Percentiles rank a stretch among this genome's conserved stretches.
Conservation (phyloP, 129 eudicot species). For the Artemisia tridentata region DNA sequence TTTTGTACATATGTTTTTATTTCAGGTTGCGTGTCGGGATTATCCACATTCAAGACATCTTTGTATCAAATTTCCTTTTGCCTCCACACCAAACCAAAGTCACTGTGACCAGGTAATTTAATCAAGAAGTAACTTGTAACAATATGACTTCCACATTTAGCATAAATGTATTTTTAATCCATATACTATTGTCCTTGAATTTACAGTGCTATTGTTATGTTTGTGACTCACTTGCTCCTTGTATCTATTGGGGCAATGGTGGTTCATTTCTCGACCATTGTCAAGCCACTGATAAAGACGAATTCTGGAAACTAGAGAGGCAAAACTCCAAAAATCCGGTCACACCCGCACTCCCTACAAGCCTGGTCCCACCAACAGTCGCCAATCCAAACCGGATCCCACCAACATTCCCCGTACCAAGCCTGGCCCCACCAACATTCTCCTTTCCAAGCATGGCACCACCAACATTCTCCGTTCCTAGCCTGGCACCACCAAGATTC, state of each 20-base stretch:
- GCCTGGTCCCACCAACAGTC: background rate
- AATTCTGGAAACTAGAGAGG: slow-evolving; percentile 58
- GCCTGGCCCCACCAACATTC: background rate
- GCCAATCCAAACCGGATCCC: too few relatives aligned
- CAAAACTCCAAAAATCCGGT: slow-evolving; percentile 35
- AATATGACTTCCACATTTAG: background rate
- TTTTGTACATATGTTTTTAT: background rate
- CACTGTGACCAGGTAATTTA: slow-evolving; percentile 61
- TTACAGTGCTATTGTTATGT: slow-evolving; percentile 96
- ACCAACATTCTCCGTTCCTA: too few relatives aligned
- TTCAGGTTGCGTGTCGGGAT: slow-evolving; percentile 93
- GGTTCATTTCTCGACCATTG: slow-evolving; percentile 52
- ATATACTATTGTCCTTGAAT: slow-evolving; percentile 3
- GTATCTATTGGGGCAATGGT: slow-evolving; percentile 71
- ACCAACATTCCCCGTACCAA: too few relatives aligned
- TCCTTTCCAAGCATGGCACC: slow-evolving; percentile 27
- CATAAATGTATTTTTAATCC: slow-evolving; percentile 12
- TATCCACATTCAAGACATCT: slow-evolving; percentile 89
- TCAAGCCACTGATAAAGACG: slow-evolving; percentile 70
- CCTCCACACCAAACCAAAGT: slow-evolving; percentile 55
- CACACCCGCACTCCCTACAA: slow-evolving; percentile 14
- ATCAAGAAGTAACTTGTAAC: background rate
- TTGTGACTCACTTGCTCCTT: slow-evolving; percentile 89
- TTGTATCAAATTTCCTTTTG: slow-evolving; percentile 68
- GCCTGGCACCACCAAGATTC: too few relatives aligned